phyloP scores from a whole-genome alignment of 495 filamentous ascomycete species.

The Penicillium verhagenii region DNA sequence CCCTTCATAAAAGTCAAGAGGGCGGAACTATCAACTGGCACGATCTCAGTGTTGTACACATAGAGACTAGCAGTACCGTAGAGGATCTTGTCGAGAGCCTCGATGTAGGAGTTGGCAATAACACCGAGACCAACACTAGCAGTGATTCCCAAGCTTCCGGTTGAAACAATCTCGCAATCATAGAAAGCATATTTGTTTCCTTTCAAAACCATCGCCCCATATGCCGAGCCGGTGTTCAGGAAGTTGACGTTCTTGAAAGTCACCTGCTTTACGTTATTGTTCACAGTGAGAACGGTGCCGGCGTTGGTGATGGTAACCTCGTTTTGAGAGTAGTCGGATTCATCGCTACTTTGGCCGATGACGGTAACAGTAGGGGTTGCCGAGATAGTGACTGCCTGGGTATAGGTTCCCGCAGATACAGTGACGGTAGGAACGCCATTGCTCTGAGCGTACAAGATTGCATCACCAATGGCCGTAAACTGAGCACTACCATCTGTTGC shows the following conservation, averaged over 20 bases:
- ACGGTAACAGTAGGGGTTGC: slow-evolving; percentile 9
- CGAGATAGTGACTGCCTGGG: slow-evolving; percentile 7
- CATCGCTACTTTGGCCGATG: slow-evolving; percentile 1
- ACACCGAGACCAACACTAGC: slow-evolving; percentile 15
- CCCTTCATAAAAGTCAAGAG: slow-evolving; percentile 13
- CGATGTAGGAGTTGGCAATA: slow-evolving; percentile 13
- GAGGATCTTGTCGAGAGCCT: slow-evolving; percentile 12
- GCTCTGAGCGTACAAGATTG: slow-evolving; percentile 12
- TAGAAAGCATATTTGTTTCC: slow-evolving; percentile 17
- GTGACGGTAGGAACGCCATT: slow-evolving; percentile 13
- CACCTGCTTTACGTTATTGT: slow-evolving; percentile 11
- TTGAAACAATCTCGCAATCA: slow-evolving; percentile 13
- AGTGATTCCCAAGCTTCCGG: slow-evolving; percentile 11
- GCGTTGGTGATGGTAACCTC: slow-evolving; percentile 6
- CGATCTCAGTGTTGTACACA: slow-evolving; percentile 12
- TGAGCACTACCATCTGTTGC: slow-evolving; percentile 6
- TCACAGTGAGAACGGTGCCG: slow-evolving; percentile 4
- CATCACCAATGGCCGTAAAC: slow-evolving; percentile 12
- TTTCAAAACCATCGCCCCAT: slow-evolving; percentile 8
- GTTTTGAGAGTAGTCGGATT: slow-evolving; percentile 2
- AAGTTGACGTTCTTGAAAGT: slow-evolving; percentile 13
- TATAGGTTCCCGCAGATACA: slow-evolving; percentile 12
- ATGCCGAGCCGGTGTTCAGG: slow-evolving; percentile 3
- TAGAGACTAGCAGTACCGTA: slow-evolving; percentile 9
- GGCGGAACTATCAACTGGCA: slow-evolving; percentile 6